Percentiles rank a stretch among this genome's conserved stretches.
Evolutionary conservation across 2,329 filamentous ascomycete species (phyloP).

Genomic region (Calonectria naviculata): DNA sequence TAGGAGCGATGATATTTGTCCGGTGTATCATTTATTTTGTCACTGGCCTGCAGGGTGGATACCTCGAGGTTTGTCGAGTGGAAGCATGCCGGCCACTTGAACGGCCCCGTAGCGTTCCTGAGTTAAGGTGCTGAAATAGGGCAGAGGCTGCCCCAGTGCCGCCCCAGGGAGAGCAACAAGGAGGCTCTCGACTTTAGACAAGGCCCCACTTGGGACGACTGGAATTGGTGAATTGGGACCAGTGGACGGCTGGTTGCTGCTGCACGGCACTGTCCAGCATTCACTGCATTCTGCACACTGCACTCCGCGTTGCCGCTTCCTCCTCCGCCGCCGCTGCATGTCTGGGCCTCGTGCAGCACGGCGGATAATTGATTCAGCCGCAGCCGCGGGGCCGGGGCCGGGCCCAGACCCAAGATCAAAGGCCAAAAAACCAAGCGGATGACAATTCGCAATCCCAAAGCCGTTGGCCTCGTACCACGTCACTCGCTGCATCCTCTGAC

Average conservation of each 20-base stretch:
- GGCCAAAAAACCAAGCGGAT: neutral
- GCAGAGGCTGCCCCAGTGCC: neutral
- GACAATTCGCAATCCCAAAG: constrained; percentile 3
- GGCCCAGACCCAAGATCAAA: neutral
- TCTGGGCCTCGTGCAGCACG: neutral
- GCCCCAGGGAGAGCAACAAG: neutral
- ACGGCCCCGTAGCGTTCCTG: constrained; percentile 2
- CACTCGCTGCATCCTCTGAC: constrained; percentile 9
- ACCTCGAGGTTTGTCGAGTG: neutral
- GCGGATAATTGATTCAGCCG: constrained; percentile 27
- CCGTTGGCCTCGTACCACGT: constrained; percentile 11
- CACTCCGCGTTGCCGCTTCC: neutral
- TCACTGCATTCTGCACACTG: neutral
- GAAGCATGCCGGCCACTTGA: neutral
- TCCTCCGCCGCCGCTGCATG: neutral
- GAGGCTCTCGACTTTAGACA: neutral
- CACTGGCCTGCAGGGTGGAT: neutral
- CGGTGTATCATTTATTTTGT: too few relatives aligned
- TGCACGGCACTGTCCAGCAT: neutral
- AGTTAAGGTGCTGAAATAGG: constrained; percentile 9
- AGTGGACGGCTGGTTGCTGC: neutral
- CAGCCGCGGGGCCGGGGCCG: constrained; percentile 15
- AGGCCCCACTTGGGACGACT: neutral
- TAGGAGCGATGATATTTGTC: too few relatives aligned
- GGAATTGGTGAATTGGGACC: neutral